phyloP scores from a whole-genome alignment of 108 stramenopile genomes.

The Nannochloropsis oceanica region DNA sequence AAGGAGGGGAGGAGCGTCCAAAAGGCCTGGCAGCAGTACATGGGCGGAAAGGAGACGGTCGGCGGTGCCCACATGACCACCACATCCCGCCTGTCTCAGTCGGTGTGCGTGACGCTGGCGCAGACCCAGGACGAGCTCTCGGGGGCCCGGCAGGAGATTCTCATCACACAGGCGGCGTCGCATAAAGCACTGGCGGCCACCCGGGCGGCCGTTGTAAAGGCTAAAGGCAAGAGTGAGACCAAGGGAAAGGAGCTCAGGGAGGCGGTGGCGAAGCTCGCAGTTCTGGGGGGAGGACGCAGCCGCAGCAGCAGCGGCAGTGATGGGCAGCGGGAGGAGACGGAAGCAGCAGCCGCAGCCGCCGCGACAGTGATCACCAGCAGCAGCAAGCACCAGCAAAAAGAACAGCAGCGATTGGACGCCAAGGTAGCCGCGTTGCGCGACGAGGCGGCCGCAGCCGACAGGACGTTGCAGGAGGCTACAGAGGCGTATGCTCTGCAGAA shows the following conservation, averaged over 20 bases:
- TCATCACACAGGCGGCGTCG: not conserved
- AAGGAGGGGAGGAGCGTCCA: not conserved
- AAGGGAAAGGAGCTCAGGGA: not conserved
- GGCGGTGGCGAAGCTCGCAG: not conserved
- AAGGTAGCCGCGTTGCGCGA: not conserved
- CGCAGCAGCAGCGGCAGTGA: not conserved
- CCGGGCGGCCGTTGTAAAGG: not conserved
- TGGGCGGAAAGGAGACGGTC: not conserved
- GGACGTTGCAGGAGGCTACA: not conserved
- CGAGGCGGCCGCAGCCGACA: not conserved
- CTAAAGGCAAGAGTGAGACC: not conserved
- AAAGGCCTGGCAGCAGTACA: not conserved
- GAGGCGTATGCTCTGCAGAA: not conserved
- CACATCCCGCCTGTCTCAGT: not conserved
- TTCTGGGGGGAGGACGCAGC: not conserved
- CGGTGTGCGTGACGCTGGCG: not conserved
- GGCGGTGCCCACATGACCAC: not conserved
- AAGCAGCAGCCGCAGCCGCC: not conserved
- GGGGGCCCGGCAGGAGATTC: not conserved
- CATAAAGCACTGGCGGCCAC: not conserved
- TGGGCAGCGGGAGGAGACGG: not conserved
- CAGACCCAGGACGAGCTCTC: not conserved
- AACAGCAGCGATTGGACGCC: not conserved
- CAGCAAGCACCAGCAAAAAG: not conserved
- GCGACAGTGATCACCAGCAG: no score